phyloP scores from a whole-genome alignment of 164 flowering plant genomes.

The Berberis vulgaris region DNA sequence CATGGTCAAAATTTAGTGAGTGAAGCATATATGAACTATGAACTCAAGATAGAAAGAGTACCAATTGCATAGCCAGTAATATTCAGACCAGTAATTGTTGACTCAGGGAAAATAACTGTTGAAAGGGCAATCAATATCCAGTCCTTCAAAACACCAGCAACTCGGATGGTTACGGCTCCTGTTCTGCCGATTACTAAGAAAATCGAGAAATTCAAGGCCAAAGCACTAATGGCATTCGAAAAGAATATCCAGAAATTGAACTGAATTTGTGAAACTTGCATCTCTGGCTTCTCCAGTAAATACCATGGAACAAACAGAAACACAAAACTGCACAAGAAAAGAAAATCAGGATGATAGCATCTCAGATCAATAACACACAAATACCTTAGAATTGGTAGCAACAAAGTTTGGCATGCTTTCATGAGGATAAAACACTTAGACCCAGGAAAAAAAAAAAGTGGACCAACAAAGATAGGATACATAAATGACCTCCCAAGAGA shows the following conservation, averaged over 20 bases:
- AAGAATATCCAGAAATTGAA: conserved; percentile 96
- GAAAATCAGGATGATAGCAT: conserved; percentile 7
- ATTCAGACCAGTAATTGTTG: conserved; percentile 82
- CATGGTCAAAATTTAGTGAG: neutral
- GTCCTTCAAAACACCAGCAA: conserved; percentile 96
- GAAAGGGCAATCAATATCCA: conserved; percentile 98
- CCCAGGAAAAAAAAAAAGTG: too few relatives aligned
- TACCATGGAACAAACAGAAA: conserved; percentile 92
- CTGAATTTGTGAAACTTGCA: conserved; percentile 79
- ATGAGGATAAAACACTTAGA: neutral
- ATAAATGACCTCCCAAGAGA: too few relatives aligned
- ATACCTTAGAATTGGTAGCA: neutral
- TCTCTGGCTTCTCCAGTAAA: conserved; percentile 69
- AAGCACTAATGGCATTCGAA: conserved; percentile 85
- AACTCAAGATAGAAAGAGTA: conserved; percentile 14
- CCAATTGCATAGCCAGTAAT: conserved; percentile 94
- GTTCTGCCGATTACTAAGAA: conserved; percentile 95
- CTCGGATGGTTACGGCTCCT: conserved; percentile 91
- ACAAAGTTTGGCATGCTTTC: neutral
- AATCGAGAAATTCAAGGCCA: conserved; percentile 91
- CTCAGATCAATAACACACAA: neutral
- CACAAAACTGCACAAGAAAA: conserved; percentile 57
- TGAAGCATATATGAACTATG: neutral
- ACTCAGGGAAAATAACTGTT: conserved; percentile 90
- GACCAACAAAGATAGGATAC: too few relatives aligned